Evolutionary conservation across 371 early-diverging fungal species (phyloP).

Genomic region (Dinochytrium kinnereticum): DNA sequence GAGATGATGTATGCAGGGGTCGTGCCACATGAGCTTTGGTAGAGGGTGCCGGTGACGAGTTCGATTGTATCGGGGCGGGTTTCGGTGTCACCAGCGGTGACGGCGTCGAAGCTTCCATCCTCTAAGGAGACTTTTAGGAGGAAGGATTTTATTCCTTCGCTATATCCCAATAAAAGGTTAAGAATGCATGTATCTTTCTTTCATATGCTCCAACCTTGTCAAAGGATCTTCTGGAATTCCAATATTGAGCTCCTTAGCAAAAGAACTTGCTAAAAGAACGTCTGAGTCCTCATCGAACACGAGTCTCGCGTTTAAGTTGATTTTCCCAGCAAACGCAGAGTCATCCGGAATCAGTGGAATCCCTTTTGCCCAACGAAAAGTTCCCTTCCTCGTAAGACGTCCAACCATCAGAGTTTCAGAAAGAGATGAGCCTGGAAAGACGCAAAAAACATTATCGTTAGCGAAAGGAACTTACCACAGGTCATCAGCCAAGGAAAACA

Average conservation of each 20-base stretch:
- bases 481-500: no score
- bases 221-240: background rate
- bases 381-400: background rate
- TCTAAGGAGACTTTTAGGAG: background rate
- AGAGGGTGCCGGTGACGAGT: background rate
- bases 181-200: background rate
- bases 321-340: background rate
- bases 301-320: background rate
- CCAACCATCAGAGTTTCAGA: background rate
- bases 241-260: background rate
- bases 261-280: background rate
- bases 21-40: background rate
- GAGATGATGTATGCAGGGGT: background rate
- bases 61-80: background rate
- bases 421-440: background rate
- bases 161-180: background rate
- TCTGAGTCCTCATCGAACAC: slow-evolving; percentile 8
- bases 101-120: background rate
- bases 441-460: background rate
- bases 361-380: background rate
- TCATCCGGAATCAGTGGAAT: background rate
- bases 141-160: background rate
- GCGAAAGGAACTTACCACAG: background rate
- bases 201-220: background rate
- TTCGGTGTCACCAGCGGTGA: background rate